A percentile compares a stretch with the other conserved stretches of the same genome.
phyloP scores from a whole-genome alignment of 352 stramenopile genomes.

The Phytopythium sindhum region DNA sequence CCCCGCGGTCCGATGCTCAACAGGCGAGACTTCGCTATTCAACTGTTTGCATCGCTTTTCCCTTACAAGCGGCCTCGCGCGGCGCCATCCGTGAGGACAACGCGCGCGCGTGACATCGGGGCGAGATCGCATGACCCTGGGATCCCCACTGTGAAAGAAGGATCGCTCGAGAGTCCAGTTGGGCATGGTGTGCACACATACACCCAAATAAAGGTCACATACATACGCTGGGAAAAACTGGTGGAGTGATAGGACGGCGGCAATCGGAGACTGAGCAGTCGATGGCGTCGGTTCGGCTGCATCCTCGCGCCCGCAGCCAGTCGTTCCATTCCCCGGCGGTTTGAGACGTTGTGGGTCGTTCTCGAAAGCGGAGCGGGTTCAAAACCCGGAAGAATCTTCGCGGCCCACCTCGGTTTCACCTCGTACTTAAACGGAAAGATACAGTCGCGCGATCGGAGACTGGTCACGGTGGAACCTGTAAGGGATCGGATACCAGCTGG shows the following conservation, averaged over 20 bases:
- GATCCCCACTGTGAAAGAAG: slow-evolving; percentile 86
- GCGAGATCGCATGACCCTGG: slow-evolving; percentile 79
- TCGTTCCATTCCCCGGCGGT: background rate
- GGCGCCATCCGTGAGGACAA: slow-evolving; percentile 14
- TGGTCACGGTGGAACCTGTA: background rate
- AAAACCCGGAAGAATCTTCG: background rate
- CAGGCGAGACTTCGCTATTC: slow-evolving; percentile 86
- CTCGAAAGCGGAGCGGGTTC: too few species aligned
- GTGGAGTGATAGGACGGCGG: background rate
- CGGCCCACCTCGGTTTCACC: background rate
- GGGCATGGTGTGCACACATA: slow-evolving; percentile 11
- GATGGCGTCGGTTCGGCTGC: background rate
- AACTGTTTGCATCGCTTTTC: slow-evolving; percentile 90
- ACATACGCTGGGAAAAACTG: background rate
- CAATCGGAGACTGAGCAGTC: slow-evolving; percentile 3
- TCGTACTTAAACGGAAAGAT: background rate
- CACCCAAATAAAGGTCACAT: background rate
- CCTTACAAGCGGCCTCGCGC: slow-evolving; percentile 57
- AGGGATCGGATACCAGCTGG: background rate
- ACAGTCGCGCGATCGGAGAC: background rate
- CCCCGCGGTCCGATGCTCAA: slow-evolving; percentile 80
- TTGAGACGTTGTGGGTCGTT: background rate
- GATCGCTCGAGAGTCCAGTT: slow-evolving; percentile 82
- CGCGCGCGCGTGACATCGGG: slow-evolving; percentile 38
- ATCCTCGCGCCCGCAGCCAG: background rate